A percentile compares a stretch with the other conserved stretches of the same genome.
Evolutionary conservation across 345 rosid species (phyloP).

Genomic region (Bruguiera gymnorhiza): DNA sequence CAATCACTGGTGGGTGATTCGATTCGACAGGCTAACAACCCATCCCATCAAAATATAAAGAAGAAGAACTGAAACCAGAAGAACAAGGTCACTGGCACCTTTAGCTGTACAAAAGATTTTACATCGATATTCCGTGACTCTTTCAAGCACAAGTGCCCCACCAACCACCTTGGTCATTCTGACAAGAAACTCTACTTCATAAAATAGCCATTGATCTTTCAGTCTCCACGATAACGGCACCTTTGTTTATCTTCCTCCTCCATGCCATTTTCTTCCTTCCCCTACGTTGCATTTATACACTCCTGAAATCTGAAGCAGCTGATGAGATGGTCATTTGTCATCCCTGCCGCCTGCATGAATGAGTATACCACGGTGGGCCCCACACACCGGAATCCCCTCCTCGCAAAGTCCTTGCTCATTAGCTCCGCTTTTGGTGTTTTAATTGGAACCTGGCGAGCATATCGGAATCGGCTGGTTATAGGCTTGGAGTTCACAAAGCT

Average conservation of each 20-base stretch:
- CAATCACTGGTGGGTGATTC: background rate
- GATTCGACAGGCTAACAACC: background rate
- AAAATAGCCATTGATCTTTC: constrained; percentile 41
- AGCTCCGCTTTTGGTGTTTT: constrained; percentile 87
- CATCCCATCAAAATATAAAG: background rate
- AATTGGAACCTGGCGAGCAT: constrained; percentile 81
- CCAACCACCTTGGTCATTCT: constrained; percentile 29
- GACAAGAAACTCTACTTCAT: constrained; percentile 43
- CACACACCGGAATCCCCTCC: constrained; percentile 88
- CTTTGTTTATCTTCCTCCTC: constrained; percentile 19
- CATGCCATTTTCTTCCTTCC: constrained; percentile 36
- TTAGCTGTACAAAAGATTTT: constrained; percentile 38
- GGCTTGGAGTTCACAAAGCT: constrained; percentile 86
- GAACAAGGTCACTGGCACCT: constrained; percentile 8
- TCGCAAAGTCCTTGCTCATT: constrained; percentile 89
- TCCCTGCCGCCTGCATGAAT: constrained; percentile 86
- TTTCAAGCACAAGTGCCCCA: background rate
- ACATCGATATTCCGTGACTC: constrained; percentile 21
- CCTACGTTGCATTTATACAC: constrained; percentile 44
- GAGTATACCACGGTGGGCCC: constrained; percentile 86
- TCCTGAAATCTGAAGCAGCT: constrained; percentile 87
- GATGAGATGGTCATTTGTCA: constrained; percentile 81
- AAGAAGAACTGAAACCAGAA: background rate
- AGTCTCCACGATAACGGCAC: constrained; percentile 20
- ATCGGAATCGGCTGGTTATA: constrained; percentile 66